A percentile compares a stretch with the other conserved stretches of the same genome.
These are phyloP conservation scores for Ascodesmis nigricans DNA, from an alignment of 495 filamentous ascomycete genomes.

Conservation along the genomic window DNA sequence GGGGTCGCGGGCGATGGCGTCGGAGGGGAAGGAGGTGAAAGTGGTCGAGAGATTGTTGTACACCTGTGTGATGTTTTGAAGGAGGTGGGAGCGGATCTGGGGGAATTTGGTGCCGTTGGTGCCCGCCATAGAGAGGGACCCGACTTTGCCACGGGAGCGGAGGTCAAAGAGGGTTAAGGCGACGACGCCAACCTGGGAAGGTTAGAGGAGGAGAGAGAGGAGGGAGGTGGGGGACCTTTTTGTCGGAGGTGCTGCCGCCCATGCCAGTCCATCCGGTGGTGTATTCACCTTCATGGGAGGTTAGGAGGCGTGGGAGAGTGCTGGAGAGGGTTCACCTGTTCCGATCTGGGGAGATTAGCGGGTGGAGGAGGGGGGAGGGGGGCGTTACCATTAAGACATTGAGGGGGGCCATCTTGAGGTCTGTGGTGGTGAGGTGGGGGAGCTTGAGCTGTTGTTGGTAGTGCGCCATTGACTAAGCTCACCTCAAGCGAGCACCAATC, in stretches of 20 bases:
- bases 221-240: conserved; percentile 31
- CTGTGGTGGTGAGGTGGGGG: too few relatives aligned
- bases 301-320: conserved; percentile 21
- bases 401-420: conserved; percentile 57
- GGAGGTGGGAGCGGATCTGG: conserved; percentile 69
- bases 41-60: conserved; percentile 73
- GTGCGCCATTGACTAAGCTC: too few relatives aligned
- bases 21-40: conserved; percentile 60
- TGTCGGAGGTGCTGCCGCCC: conserved; percentile 59
- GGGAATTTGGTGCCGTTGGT: conserved; percentile 74
- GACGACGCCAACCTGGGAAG: conserved; percentile 49
- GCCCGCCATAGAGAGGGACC: conserved; percentile 70
- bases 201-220: not conserved
- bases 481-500: too few relatives aligned
- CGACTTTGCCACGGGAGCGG: conserved; percentile 68
- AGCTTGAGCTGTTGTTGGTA: too few relatives aligned
- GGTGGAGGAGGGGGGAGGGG: not conserved
- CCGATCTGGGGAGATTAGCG: conserved; percentile 6
- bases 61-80: conserved; percentile 66
- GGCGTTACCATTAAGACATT: conserved; percentile 63
- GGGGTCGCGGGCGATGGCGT: conserved; percentile 42
- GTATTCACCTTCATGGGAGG: conserved; percentile 82
- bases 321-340: conserved; percentile 7
- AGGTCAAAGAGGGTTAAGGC: conserved; percentile 80
- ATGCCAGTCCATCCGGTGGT: conserved; percentile 75